phyloP scores from a whole-genome alignment of 495 filamentous ascomycete species.

The Darksidea phi region DNA sequence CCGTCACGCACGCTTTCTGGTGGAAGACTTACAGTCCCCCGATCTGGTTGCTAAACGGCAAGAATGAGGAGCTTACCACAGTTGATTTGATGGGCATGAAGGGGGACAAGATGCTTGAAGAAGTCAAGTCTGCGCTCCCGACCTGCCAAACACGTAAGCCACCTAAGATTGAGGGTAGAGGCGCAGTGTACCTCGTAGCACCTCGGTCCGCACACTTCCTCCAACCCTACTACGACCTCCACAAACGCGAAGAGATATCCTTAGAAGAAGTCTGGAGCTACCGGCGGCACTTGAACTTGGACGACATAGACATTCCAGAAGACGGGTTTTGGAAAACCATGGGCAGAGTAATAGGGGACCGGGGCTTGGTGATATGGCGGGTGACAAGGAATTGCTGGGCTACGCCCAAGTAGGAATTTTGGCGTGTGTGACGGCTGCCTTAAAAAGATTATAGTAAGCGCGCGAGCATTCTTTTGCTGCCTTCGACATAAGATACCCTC shows the following conservation, averaged over 20 bases:
- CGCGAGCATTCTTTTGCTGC: neutral
- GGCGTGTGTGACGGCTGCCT: neutral
- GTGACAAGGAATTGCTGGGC: constrained; percentile 47
- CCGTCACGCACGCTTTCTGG: constrained; percentile 72
- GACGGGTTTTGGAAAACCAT: constrained; percentile 80
- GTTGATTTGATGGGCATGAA: constrained; percentile 79
- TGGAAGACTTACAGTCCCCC: constrained; percentile 98
- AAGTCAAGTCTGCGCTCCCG: constrained; percentile 56
- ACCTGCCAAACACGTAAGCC: constrained; percentile 24
- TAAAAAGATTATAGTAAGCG: neutral
- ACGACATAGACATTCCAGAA: constrained; percentile 85
- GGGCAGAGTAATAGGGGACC: constrained; percentile 69
- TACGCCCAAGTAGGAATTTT: neutral
- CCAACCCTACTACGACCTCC: constrained; percentile 52
- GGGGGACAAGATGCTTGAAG: constrained; percentile 57
- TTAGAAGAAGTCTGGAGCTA: constrained; percentile 72
- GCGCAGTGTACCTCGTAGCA: constrained; percentile 42
- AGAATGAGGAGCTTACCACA: constrained; percentile 63
- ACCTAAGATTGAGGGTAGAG: constrained; percentile 27
- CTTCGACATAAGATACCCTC: constrained; percentile 23
- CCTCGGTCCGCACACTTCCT: constrained; percentile 67
- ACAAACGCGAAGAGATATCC: constrained; percentile 47
- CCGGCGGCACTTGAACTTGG: constrained; percentile 75
- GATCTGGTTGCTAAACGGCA: constrained; percentile 82
- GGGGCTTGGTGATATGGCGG: constrained; percentile 79